Percentiles rank a stretch among this genome's conserved stretches.
These are phyloP conservation scores for Puccinia hordei DNA, from an alignment of 1,284 basidiomycete genomes.

Conservation along the genomic window DNA sequence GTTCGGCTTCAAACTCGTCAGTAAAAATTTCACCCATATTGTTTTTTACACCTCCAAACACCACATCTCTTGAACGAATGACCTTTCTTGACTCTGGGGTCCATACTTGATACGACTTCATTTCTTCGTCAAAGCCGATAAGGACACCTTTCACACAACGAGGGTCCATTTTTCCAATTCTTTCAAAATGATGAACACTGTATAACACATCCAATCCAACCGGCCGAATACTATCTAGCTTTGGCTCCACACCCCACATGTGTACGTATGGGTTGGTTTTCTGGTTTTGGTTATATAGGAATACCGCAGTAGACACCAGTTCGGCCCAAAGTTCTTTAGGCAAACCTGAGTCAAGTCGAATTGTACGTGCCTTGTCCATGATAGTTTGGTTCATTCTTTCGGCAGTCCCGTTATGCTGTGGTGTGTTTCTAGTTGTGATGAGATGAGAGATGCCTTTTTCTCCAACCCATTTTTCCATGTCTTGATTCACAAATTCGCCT, in stretches of 20 bases:
- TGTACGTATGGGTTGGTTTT: neutral
- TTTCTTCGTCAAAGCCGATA: constrained; percentile 25
- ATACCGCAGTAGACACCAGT: too few species aligned
- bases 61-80: constrained; percentile 28
- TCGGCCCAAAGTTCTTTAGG: too few species aligned
- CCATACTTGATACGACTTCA: constrained; percentile 13
- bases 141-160: constrained; percentile 17
- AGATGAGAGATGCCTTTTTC: constrained; percentile 24
- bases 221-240: too few species aligned
- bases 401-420: too few species aligned
- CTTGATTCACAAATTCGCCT: too few species aligned
- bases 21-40: neutral
- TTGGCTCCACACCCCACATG: constrained; percentile 16
- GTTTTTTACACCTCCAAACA: neutral
- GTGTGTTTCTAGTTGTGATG: constrained; percentile 31
- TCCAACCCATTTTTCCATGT: constrained; percentile 11
- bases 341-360: constrained; percentile 18
- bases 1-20: constrained; percentile 13
- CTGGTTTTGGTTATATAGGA: constrained; percentile 1
- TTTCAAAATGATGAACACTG: too few species aligned
- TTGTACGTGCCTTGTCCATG: too few species aligned
- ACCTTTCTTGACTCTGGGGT: too few species aligned
- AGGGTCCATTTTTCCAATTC: constrained; percentile 17
- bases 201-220: too few species aligned
- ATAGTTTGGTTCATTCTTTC: too few species aligned